A percentile compares a stretch with the other conserved stretches of the same genome.
phyloP scores from a whole-genome alignment of 2,329 filamentous ascomycete species.

The Ophiostoma populinum region DNA sequence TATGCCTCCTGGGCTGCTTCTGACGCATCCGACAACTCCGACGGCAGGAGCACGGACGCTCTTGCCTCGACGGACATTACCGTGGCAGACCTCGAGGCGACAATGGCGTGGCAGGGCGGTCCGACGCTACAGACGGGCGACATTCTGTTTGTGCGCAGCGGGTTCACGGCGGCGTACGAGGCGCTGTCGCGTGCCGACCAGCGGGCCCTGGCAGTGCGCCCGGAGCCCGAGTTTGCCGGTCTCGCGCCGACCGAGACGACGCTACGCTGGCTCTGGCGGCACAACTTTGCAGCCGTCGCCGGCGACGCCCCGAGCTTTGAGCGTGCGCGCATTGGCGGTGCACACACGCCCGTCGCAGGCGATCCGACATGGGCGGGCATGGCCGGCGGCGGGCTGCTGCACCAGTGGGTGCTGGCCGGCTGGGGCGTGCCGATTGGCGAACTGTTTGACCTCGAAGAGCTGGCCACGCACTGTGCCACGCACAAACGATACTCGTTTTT shows the following conservation, averaged over 20 bases:
- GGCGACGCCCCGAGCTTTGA: slow-evolving; percentile 27
- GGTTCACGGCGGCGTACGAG: slow-evolving; percentile 18
- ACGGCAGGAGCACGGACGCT: too few relatives aligned
- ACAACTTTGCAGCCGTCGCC: slow-evolving; percentile 26
- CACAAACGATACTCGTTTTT: slow-evolving; percentile 23
- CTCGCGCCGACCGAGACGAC: slow-evolving; percentile 20
- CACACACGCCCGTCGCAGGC: slow-evolving; percentile 3
- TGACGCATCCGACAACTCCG: too few relatives aligned
- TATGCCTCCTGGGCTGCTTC: too few relatives aligned
- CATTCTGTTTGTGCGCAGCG: slow-evolving; percentile 23
- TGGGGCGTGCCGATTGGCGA: slow-evolving; percentile 36
- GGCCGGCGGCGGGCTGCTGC: slow-evolving; percentile 14
- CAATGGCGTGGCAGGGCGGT: slow-evolving; percentile 17
- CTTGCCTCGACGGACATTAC: too few relatives aligned
- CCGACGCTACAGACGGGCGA: slow-evolving; percentile 19
- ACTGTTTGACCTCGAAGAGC: slow-evolving; percentile 26
- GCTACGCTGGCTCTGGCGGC: slow-evolving; percentile 28
- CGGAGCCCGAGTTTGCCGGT: slow-evolving; percentile 18
- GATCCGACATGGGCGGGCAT: slow-evolving; percentile 7
- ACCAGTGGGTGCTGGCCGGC: slow-evolving; percentile 27
- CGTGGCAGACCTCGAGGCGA: slow-evolving; percentile 19
- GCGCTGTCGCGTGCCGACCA: slow-evolving; percentile 12
- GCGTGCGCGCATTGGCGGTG: slow-evolving; percentile 18
- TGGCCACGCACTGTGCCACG: slow-evolving; percentile 19
- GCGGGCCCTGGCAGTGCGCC: slow-evolving; percentile 17